Base-by-base conservation (phyloP, 2,329 filamentous ascomycete species). In the Penicillium hordei region DNA sequence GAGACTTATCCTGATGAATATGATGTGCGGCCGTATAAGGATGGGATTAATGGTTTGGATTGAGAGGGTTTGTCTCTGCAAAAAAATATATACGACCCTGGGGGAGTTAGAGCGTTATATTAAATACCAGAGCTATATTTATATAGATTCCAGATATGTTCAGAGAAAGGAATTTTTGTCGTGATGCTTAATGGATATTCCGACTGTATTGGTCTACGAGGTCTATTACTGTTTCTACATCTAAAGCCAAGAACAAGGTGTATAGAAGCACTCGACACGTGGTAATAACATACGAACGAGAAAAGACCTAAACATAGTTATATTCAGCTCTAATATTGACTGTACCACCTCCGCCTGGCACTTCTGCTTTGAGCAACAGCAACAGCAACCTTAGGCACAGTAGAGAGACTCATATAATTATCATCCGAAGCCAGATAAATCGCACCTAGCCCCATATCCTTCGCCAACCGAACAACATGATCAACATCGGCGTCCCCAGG, bases 1-100 rank as follows among this genome's bases (percentile, higher is more conserved):
- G 86, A 93, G 65, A 87, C 83, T 66, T 99, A 97, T 77, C 93
- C 93, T 0, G 86, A 90, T 36, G 94, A 99, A 79, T 99, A 99
- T 75, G 92, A 97, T 74, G 71, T 94, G 48, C 82, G 81, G 17
- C 85, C 87, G 64, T 91, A 85, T 75, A 89, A 96, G 63, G 90
- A 85, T 4, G 92, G 91, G 0, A 81, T 86, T 58, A 82, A 85
- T 43, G 87, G 86, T 17, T 69, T 93, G 71, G 81, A 78, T 25
- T 67, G 52, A 54, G 31, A n/a, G 84, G 89, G 0, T 76, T 90
- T 19, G 79, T 90, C 0, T 90, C 19, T 89, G 62, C 87, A 87
- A 65, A 82, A 82, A 80, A 23, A 48, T n/a, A 39, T 17, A 42
- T 23, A 13, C n/a, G 21, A 10, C 10, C n/a, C 8, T 34, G 15